phyloP scores from a whole-genome alignment of 257 asterid species.

The Plantago ovata region DNA sequence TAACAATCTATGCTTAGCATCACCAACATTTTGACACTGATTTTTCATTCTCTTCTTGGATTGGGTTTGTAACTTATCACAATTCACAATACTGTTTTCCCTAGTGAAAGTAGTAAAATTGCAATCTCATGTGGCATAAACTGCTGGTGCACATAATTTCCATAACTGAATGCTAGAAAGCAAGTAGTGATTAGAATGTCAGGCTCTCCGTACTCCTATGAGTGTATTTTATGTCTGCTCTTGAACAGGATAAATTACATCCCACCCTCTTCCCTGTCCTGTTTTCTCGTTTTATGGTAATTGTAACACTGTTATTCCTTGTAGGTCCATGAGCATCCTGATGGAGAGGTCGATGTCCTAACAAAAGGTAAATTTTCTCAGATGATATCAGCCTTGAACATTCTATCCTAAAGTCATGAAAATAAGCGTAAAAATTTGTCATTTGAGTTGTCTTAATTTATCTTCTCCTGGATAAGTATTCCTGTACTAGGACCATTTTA shows the following conservation, averaged over 20 bases:
- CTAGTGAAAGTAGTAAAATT: no score
- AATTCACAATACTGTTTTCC: no score
- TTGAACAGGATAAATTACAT: constrained; percentile 5
- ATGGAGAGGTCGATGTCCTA: constrained; percentile 93
- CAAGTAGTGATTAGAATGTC: constrained; percentile 10
- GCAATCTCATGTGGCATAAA: no score
- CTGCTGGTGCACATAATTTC: background rate
- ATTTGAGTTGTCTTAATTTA: background rate
- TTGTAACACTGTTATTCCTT: constrained; percentile 13
- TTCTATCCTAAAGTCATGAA: constrained; percentile 1
- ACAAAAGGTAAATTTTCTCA: constrained; percentile 65
- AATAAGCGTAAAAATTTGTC: background rate
- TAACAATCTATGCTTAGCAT: no score
- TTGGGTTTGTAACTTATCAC: no score
- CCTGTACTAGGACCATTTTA: background rate
- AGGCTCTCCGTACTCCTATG: background rate
- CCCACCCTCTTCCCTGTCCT: background rate
- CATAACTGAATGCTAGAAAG: background rate
- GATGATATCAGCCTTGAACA: constrained; percentile 1
- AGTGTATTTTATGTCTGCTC: constrained; percentile 7
- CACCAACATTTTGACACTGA: no score
- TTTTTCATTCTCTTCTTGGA: no score
- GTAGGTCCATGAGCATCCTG: constrained; percentile 91
- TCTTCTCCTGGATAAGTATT: background rate
- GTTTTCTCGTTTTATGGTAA: constrained; percentile 2